Evolutionary conservation across 129 eudicot genomes (phyloP).

Genomic region (Apium graveolens): DNA sequence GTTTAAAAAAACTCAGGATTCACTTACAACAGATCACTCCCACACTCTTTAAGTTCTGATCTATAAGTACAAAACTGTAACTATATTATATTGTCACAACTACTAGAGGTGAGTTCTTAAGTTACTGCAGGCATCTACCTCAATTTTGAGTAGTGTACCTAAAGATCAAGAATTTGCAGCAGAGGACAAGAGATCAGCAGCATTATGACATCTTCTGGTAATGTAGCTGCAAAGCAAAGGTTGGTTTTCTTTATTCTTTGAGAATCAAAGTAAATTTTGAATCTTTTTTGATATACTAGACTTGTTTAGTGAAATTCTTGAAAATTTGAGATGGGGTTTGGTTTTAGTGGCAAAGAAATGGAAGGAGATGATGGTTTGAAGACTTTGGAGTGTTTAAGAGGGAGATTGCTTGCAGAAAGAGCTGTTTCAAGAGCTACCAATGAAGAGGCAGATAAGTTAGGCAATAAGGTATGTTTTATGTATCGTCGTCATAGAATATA

Average conservation of each 20-base stretch:
- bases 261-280: neutral
- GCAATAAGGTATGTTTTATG: conserved; percentile 38
- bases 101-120: neutral
- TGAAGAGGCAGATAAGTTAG: conserved; percentile 47
- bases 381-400: conserved; percentile 77
- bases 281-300: neutral
- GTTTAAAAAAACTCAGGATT: neutral
- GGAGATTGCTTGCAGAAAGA: conserved; percentile 90
- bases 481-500: too few relatives aligned
- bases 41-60: neutral
- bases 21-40: neutral
- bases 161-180: conserved; percentile 11
- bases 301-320: conserved; percentile 7
- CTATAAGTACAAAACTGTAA: neutral
- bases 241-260: conserved; percentile 22
- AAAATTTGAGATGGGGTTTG: conserved; percentile 21
- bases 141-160: neutral
- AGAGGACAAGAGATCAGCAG: conserved; percentile 11
- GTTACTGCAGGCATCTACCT: conserved; percentile 3
- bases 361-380: conserved; percentile 58
- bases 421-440: conserved; percentile 77
- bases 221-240: conserved; percentile 43
- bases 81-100: neutral
- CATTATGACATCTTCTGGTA: conserved; percentile 27
- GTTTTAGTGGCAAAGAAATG: conserved; percentile 39